These are phyloP conservation scores for Lasiodiplodia hormozganensis DNA, from an alignment of 2,329 filamentous ascomycete species.

Conservation along the genomic window DNA sequence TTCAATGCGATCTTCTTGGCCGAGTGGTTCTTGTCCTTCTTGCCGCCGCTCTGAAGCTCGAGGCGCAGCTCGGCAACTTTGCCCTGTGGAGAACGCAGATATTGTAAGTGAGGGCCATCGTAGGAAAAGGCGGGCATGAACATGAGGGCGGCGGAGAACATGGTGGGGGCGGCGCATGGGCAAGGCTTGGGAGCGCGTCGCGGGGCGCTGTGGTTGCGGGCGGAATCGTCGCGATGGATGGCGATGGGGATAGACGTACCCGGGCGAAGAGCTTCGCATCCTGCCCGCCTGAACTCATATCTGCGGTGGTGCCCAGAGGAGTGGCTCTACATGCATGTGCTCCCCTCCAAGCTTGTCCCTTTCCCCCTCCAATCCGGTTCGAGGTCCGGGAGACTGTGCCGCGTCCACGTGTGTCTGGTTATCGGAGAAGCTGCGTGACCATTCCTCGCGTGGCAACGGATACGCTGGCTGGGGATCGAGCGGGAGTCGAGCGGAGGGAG, in stretches of 20 bases:
- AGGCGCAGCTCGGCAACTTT: conserved; percentile 97
- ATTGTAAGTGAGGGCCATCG: conserved; percentile 58
- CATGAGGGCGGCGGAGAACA: conserved; percentile 38
- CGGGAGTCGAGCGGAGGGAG: conserved; percentile 5
- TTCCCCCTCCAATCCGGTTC: conserved; percentile 28
- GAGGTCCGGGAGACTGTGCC: conserved; percentile 13
- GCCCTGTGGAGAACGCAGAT: conserved; percentile 70
- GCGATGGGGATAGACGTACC: conserved; percentile 64
- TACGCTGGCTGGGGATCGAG: neutral
- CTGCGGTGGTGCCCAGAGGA: conserved; percentile 38
- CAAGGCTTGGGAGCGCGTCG: conserved; percentile 5
- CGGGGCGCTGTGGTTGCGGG: conserved; percentile 29
- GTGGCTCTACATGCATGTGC: conserved; percentile 29
- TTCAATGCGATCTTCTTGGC: conserved; percentile 98
- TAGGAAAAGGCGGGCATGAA: conserved; percentile 46
- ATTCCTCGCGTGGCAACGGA: conserved; percentile 22
- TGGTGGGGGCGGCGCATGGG: conserved; percentile 7
- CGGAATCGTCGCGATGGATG: conserved; percentile 34
- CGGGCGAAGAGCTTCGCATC: conserved; percentile 99
- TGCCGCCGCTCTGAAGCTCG: conserved; percentile 90
- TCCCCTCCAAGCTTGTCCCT: conserved; percentile 29
- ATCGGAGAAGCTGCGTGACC: conserved; percentile 27
- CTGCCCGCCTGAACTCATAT: conserved; percentile 75
- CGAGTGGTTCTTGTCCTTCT: conserved; percentile 97
- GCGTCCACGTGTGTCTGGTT: conserved; percentile 21